A percentile compares a stretch with the other conserved stretches of the same genome.
These are phyloP conservation scores for Colletotrichum siamense DNA, from an alignment of 2,329 filamentous ascomycete species.

Conservation along the genomic window DNA sequence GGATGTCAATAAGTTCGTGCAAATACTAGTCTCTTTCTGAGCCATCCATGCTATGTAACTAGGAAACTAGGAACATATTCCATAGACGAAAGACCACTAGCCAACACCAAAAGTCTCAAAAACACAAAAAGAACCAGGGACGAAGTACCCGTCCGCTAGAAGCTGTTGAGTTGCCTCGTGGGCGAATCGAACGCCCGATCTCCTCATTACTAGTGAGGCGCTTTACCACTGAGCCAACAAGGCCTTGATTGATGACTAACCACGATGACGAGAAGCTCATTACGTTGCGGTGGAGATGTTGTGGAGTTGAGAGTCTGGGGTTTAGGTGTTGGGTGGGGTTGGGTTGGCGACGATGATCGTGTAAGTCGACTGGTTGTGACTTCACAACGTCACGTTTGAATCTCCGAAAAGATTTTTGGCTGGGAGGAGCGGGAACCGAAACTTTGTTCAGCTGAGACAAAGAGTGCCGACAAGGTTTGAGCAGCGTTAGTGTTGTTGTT, in stretches of 20 bases:
- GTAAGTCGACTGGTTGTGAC: background rate
- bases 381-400: too few species aligned
- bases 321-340: accelerated
- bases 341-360: background rate
- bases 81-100: too few species aligned
- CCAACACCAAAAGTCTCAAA: background rate
- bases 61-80: too few species aligned
- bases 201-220: background rate
- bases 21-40: too few species aligned
- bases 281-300: background rate
- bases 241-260: background rate
- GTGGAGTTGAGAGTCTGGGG: background rate
- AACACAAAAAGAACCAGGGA: accelerated
- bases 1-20: too few species aligned
- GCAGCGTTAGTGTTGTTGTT: too few species aligned
- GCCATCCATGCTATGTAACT: too few species aligned
- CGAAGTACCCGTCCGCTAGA: accelerated
- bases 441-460: too few species aligned
- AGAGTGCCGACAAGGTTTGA: too few species aligned
- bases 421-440: too few species aligned
- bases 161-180: accelerated
- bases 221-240: background rate
- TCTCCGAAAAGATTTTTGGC: too few species aligned
- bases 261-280: background rate
- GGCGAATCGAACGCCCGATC: background rate